These are phyloP conservation scores for Histomonas meleagridis DNA, from an alignment of 208 protist species.

Conservation along the genomic window DNA sequence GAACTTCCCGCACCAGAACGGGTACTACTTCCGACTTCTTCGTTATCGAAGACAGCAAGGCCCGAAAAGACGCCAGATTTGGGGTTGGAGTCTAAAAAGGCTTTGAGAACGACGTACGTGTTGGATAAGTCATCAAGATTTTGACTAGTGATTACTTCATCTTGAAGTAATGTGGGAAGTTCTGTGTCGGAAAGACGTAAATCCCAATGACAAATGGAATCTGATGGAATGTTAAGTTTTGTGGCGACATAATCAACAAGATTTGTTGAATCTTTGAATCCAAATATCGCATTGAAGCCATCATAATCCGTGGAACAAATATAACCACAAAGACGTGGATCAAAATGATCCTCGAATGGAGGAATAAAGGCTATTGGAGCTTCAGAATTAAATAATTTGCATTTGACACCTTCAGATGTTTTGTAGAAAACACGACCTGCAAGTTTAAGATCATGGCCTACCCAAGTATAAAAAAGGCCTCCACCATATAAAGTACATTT, in stretches of 20 bases:
- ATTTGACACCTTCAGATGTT: too few species aligned
- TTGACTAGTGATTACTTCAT: not conserved
- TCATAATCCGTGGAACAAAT: too few species aligned
- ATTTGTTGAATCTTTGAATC: not conserved
- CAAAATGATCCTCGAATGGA: not conserved
- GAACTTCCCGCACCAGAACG: not conserved
- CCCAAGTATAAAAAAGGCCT: not conserved
- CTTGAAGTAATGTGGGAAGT: not conserved
- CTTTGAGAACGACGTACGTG: not conserved
- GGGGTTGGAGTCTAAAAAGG: not conserved
- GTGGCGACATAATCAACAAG: not conserved
- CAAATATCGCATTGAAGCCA: not conserved
- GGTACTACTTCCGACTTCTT: not conserved
- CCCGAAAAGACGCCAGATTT: not conserved
- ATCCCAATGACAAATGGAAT: not conserved
- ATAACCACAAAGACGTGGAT: too few species aligned
- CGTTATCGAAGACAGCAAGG: not conserved
- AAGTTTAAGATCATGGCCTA: not conserved
- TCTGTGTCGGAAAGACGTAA: not conserved
- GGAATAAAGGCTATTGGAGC: not conserved
- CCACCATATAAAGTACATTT: not conserved
- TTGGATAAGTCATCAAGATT: not conserved
- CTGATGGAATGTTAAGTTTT: not conserved
- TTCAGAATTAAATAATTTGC: slow-evolving; percentile 8
- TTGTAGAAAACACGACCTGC: not conserved